Percentiles rank a stretch among this genome's conserved stretches.
phyloP scores from a whole-genome alignment of 176 grass and related monocot genomes.

The Cenchrus purpureus region DNA sequence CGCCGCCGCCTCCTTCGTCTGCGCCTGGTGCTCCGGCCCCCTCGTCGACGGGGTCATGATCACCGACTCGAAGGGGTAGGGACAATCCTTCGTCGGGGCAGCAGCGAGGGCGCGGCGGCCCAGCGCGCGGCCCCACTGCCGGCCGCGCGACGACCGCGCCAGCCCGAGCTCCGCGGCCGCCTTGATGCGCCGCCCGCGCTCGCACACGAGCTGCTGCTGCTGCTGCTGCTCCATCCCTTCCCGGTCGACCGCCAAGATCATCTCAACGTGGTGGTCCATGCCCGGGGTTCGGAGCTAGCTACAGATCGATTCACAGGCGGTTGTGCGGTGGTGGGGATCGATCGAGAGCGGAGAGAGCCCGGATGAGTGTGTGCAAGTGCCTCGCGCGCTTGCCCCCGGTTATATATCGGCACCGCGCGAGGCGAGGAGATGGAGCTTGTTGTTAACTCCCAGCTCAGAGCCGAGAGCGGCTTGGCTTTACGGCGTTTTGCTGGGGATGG shows the following conservation, averaged over 20 bases:
- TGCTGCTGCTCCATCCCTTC: not conserved
- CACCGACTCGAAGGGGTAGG: not conserved
- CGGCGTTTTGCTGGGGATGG: constrained; percentile 25
- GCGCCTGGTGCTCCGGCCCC: not conserved
- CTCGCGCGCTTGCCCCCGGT: not conserved
- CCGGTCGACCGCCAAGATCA: not conserved
- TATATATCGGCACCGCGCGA: not conserved
- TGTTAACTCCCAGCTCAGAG: not conserved
- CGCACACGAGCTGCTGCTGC: constrained; percentile 42
- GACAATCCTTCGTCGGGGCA: not conserved
- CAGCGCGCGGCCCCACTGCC: constrained; percentile 64
- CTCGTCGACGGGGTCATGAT: not conserved
- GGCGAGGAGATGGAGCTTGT: not conserved
- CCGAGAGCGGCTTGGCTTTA: not conserved
- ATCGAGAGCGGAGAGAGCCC: not conserved
- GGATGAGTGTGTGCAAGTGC: not conserved
- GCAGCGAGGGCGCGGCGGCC: constrained; percentile 28
- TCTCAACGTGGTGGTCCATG: constrained; percentile 32
- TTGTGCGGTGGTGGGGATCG: not conserved
- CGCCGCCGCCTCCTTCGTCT: not conserved
- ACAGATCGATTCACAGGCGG: not conserved
- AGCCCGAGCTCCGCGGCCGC: constrained; percentile 68
- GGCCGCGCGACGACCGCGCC: constrained; percentile 54
- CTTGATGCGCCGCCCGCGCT: constrained; percentile 71
- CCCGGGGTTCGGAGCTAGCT: not conserved